Conservation (phyloP, 306 rosid species). For the Dryas drummondii region DNA sequence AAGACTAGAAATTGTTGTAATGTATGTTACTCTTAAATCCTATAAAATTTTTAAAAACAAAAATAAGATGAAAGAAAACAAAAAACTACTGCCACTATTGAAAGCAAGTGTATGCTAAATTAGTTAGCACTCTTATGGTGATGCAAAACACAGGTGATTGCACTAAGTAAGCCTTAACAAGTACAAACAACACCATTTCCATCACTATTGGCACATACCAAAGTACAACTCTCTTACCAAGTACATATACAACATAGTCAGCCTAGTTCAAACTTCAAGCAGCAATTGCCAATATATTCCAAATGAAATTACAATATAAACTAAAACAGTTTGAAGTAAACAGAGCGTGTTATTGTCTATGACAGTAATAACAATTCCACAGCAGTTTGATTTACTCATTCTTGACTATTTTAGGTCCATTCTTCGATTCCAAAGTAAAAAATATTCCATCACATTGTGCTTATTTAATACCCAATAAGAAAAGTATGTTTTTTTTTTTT, state of each 20-base stretch:
- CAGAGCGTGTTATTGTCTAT: neutral
- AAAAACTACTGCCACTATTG: neutral
- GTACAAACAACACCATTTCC: neutral
- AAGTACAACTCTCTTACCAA: neutral
- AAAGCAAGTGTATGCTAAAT: too few relatives aligned
- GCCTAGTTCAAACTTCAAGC: neutral
- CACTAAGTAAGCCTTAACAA: neutral
- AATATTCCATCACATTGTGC: neutral
- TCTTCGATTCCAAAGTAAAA: neutral
- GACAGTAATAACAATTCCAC: neutral
- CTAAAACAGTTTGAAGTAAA: neutral
- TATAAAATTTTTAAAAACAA: too few relatives aligned
- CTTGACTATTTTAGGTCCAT: too few relatives aligned
- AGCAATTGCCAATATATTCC: neutral
- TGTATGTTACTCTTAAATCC: too few relatives aligned
- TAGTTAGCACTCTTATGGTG: neutral
- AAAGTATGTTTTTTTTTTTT: neutral
- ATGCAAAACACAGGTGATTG: neutral
- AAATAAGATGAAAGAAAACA: neutral
- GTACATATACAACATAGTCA: neutral
- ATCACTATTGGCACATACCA: neutral
- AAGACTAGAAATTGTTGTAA: too few relatives aligned
- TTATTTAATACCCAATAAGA: neutral
- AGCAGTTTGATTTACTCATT: neutral
- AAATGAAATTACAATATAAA: neutral